A percentile compares a stretch with the other conserved stretches of the same genome.
phyloP scores from a whole-genome alignment of 208 protist genomes.

The Porcisia deanei region DNA sequence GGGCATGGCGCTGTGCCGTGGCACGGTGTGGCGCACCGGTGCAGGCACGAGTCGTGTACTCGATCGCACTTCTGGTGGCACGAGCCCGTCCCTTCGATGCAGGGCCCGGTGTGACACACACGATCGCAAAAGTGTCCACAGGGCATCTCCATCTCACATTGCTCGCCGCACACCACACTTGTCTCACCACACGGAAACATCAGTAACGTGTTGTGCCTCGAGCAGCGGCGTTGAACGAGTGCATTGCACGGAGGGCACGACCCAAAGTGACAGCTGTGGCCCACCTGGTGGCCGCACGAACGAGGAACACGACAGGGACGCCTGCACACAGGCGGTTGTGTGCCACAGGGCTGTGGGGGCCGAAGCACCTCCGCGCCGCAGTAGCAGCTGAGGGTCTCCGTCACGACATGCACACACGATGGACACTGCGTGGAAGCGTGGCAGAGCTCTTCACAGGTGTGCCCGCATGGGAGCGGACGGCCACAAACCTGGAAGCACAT shows the following conservation, averaged over 20 bases:
- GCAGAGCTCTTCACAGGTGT: conserved; percentile 67
- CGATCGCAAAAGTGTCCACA: conserved; percentile 70
- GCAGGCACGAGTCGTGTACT: conserved; percentile 51
- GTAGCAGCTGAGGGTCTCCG: conserved; percentile 53
- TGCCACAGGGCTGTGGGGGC: conserved; percentile 78
- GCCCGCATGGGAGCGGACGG: conserved; percentile 73
- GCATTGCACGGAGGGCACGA: conserved; percentile 64
- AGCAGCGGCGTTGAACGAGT: conserved; percentile 46
- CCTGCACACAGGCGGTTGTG: conserved; percentile 53
- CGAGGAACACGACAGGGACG: conserved; percentile 37
- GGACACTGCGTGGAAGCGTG: conserved; percentile 64
- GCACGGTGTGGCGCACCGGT: conserved; percentile 56
- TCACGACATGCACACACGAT: conserved; percentile 56
- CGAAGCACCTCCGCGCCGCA: conserved; percentile 55
- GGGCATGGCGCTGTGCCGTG: conserved; percentile 50
- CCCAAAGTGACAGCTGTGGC: conserved; percentile 77
- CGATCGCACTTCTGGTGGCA: conserved; percentile 45
- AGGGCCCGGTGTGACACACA: conserved; percentile 62
- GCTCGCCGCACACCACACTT: conserved; percentile 39
- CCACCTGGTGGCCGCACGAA: conserved; percentile 49
- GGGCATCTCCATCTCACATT: conserved; percentile 46
- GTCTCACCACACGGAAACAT: conserved; percentile 34
- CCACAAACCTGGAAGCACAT: conserved; percentile 51
- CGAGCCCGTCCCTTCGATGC: conserved; percentile 35
- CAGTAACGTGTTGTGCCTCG: conserved; percentile 41